Conservation (phyloP, 2,329 filamentous ascomycete species). For the Coniochaeta sp. region DNA sequence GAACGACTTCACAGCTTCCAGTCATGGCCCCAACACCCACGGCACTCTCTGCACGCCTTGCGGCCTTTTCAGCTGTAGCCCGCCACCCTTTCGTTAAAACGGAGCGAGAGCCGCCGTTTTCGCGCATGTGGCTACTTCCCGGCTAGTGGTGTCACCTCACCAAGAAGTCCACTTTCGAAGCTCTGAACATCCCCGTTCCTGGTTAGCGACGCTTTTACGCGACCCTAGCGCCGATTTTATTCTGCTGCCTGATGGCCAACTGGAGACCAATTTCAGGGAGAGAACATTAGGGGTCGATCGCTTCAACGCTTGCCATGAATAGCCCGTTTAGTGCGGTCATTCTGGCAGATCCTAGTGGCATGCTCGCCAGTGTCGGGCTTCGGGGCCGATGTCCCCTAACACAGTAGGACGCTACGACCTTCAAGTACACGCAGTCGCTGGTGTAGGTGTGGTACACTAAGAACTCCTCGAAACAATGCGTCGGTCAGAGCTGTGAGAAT, state of each 20-base stretch:
- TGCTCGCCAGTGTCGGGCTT: neutral
- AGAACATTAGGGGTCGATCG: neutral
- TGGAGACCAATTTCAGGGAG: neutral
- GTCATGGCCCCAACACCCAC: conserved; percentile 8
- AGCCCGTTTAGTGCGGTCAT: too few relatives aligned
- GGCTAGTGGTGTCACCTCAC: neutral
- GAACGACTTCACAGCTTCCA: conserved; percentile 23
- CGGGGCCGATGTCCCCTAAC: neutral
- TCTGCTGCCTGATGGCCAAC: neutral
- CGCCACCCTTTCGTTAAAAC: conserved; percentile 33
- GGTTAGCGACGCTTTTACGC: neutral
- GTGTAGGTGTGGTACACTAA: too few relatives aligned
- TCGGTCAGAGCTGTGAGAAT: neutral
- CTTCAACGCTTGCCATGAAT: neutral
- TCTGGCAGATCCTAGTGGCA: neutral
- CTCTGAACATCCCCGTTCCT: neutral
- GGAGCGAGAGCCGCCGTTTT: conserved; percentile 16
- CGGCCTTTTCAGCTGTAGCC: conserved; percentile 23
- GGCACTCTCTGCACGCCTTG: neutral
- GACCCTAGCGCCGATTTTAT: neutral
- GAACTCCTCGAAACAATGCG: too few relatives aligned
- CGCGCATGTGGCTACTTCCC: neutral
- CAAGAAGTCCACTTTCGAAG: too few relatives aligned
- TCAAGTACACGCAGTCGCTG: too few relatives aligned
- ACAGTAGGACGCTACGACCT: too few relatives aligned